These are phyloP conservation scores for Solanum lycopersicoides DNA, from an alignment of 257 asterid species.

Conservation along the genomic window DNA sequence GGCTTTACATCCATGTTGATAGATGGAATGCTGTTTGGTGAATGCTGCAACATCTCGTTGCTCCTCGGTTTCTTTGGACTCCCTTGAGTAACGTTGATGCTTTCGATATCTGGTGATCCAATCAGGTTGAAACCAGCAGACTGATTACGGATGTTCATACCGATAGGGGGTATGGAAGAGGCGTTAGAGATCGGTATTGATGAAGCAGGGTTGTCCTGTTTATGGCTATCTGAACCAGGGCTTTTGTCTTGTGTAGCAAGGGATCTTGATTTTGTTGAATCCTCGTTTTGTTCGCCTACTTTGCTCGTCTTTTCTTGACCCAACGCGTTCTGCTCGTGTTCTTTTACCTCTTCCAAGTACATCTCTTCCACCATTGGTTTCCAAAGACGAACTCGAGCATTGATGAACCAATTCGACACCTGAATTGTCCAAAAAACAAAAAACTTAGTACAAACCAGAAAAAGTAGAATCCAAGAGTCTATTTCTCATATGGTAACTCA, in stretches of 20 bases:
- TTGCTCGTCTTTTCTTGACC: slow-evolving; percentile 45
- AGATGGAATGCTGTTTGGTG: slow-evolving; percentile 24
- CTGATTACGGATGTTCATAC: slow-evolving; percentile 23
- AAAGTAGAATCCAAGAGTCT: neutral
- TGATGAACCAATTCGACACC: slow-evolving; percentile 99
- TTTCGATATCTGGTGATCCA: slow-evolving; percentile 51
- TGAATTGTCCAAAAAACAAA: slow-evolving; percentile 4
- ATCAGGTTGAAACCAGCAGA: slow-evolving; percentile 52
- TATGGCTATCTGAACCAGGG: slow-evolving; percentile 27
- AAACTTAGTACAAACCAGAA: neutral
- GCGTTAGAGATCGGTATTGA: slow-evolving; percentile 22
- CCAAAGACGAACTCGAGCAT: slow-evolving; percentile 96
- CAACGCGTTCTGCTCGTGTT: slow-evolving; percentile 48
- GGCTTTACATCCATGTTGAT: slow-evolving; percentile 39
- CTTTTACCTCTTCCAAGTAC: slow-evolving; percentile 89
- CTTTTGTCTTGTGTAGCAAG: slow-evolving; percentile 22
- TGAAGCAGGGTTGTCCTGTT: slow-evolving; percentile 2
- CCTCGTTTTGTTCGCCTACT: slow-evolving; percentile 35
- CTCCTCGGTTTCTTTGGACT: slow-evolving; percentile 71
- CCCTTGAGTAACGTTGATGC: slow-evolving; percentile 24
- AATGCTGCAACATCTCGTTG: slow-evolving; percentile 32
- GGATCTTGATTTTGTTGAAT: slow-evolving; percentile 43
- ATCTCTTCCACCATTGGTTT: slow-evolving; percentile 99
- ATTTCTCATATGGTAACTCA: neutral
- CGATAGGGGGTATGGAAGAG: slow-evolving; percentile 27